Evolutionary conservation across 1,139 yeast species (phyloP).

Genomic region (Yarrowia galli): DNA sequence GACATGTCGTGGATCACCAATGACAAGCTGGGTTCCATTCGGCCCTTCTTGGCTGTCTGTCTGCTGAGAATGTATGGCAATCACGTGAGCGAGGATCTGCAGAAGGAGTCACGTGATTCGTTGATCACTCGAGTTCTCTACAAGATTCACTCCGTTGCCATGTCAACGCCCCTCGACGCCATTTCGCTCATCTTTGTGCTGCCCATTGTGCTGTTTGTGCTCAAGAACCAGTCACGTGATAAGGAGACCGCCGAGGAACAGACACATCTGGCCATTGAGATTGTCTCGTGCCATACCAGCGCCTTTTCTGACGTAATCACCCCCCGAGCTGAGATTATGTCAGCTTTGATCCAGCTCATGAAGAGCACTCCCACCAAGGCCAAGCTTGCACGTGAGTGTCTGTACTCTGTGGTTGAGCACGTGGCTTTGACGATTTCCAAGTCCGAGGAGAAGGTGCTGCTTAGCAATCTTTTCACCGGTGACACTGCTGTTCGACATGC

Average conservation of each 20-base stretch:
- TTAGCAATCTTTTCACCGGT: conserved; percentile 66
- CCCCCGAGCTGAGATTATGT: conserved; percentile 71
- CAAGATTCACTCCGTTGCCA: conserved; percentile 75
- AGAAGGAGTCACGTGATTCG: conserved; percentile 61
- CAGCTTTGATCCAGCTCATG: conserved; percentile 70
- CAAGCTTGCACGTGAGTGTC: conserved; percentile 81
- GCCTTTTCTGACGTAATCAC: conserved; percentile 69
- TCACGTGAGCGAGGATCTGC: conserved; percentile 52
- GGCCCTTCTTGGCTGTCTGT: conserved; percentile 69
- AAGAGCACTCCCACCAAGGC: conserved; percentile 73
- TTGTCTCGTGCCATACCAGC: conserved; percentile 77
- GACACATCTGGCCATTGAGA: conserved; percentile 75
- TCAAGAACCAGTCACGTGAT: conserved; percentile 45
- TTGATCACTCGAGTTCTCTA: conserved; percentile 72
- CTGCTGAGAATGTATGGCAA: conserved; percentile 56
- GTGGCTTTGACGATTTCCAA: conserved; percentile 66
- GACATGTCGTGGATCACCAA: conserved; percentile 50
- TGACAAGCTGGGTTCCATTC: conserved; percentile 60
- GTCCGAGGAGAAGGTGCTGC: conserved; percentile 65
- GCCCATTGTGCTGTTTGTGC: conserved; percentile 70
- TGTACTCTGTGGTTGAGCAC: conserved; percentile 75
- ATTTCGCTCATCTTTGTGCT: conserved; percentile 73
- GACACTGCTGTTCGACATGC: conserved; percentile 77
- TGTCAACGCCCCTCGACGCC: conserved; percentile 73
- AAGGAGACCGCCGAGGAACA: conserved; percentile 85